Evolutionary conservation across 2,329 filamentous ascomycete genomes (phyloP), one percentile per base, ranked within the genome.

Genomic region (Neonectria sp.): DNA sequence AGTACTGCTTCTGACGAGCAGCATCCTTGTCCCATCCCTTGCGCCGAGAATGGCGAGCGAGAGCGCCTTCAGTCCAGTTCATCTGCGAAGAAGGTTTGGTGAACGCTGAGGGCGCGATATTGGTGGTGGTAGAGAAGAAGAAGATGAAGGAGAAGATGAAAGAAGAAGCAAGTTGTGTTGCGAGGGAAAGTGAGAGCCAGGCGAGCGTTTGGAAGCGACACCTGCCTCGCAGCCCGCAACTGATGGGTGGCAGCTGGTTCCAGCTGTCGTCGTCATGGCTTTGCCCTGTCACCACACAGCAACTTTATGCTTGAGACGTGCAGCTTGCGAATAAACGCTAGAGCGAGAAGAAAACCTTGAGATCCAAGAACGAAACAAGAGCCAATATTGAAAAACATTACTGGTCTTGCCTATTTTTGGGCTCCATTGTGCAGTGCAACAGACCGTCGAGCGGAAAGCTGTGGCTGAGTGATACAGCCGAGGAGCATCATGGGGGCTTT

Each of bases 1-100:
- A 84, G 60, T 80, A 79, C 59, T 79, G 69, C 51, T 78, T 80
- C 68, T 84, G 82, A 17, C 77, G 79, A 24, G 76, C 73, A 21
- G 70, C 64, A 45, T 82, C 79, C 31, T 75, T 68, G 24, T 79
- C 78, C 74, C 72, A 79, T 15, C 76, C 74, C 56, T 76, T 80
- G 7, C 76, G 75, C 40, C 77, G 76, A 29, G 78, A 76, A 65
- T 83, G 77, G 9, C 82, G 80, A 49, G 80, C 75, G 25, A 82
- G 78, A 37, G 75, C 68, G 11, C 81, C 80, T 67, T 81, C 80
- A 3, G 79, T 83, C 81, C 83, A 83, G 69, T 84, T 84, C 82
- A 84, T 84, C 48, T 35, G 70, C 33, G 29, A 33, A 24, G 21
- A 49, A 35, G 40, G 37, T 57, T 60, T 51, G n/a, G 59, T 17